Evolutionary conservation across 352 stramenopile species (phyloP).

Genomic region (Globisporangium cystogenes): DNA sequence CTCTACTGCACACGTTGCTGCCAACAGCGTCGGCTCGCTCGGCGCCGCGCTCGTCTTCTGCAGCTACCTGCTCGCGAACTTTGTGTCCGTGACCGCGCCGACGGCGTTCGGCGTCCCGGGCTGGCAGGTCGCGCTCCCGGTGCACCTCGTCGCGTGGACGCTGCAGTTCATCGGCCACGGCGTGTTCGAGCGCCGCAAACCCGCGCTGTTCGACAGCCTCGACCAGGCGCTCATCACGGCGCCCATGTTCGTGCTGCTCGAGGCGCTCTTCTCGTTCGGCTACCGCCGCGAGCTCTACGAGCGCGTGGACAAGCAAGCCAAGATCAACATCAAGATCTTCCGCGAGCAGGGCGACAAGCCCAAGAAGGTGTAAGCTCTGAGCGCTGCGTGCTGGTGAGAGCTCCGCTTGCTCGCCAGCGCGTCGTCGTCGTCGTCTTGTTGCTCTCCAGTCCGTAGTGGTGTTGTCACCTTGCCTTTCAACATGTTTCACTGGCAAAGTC

Average conservation of each 20-base stretch:
- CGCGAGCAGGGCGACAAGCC: conserved; percentile 13
- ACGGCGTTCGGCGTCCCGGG: conserved; percentile 26
- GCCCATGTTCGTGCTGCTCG: conserved; percentile 84
- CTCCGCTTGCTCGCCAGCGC: not conserved
- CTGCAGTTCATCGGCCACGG: conserved; percentile 84
- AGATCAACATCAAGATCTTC: conserved; percentile 62
- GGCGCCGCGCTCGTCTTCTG: conserved; percentile 44
- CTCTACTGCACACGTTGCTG: not conserved
- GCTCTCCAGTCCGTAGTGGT: no score
- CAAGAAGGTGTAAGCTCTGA: not conserved
- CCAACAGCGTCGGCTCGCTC: conserved; percentile 38
- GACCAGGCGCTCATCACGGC: conserved; percentile 78
- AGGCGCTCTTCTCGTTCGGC: conserved; percentile 69
- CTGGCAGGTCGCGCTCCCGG: conserved; percentile 47
- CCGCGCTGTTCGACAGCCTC: conserved; percentile 79
- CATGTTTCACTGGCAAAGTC: no score
- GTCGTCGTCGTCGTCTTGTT: not conserved
- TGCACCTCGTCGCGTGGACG: conserved; percentile 67
- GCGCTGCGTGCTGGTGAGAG: no score
- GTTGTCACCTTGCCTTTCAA: no score
- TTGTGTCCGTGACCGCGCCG: conserved; percentile 32
- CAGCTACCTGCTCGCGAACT: conserved; percentile 58
- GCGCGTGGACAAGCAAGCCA: conserved; percentile 49
- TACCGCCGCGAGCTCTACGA: conserved; percentile 68
- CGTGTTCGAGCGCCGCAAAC: conserved; percentile 81